Base-by-base conservation (phyloP, 2,329 filamentous ascomycete species). In the Zymoseptoria tritici region DNA sequence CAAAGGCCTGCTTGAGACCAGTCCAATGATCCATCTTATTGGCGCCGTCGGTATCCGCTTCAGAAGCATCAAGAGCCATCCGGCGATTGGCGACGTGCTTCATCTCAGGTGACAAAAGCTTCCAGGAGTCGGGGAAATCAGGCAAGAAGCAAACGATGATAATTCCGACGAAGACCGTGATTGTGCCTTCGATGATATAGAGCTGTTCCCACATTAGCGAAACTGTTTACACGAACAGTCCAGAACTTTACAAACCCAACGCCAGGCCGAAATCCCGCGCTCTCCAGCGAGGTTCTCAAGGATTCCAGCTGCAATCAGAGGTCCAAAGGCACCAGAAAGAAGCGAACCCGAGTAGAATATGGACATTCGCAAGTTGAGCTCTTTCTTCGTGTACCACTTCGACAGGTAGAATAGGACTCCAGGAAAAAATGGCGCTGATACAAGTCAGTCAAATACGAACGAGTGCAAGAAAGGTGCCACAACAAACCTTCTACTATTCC, bases 261-360 rank as follows among this genome's bases (percentile, higher is more conserved):
- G 73, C 86, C 81, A 90, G 3, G 85, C 84, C 2, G 78, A 74
- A 2, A 86, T 74, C 0, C 85, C 86, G 7, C 73, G 74, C 0
- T 74, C 73, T 1, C 82, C 79, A 60, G 87, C 79, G 78, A 91
- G 81, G 55, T 86, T 83, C n/a, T 77, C 76, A 0, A 83, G 85
- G 57, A 91, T 88, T 6, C 87, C 79, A n/a, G 78, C 78, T 11
- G 78, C 78, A 26, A 80, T 77, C n/a, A 80, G 66, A 36, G 86
- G 87, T 0, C 86, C 88, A 67, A 91, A 90, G 1, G 88, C 87
- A 4, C 87, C 86, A 0, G 85, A 87, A 20, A 91, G 81, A 26
- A 90, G 77, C 0, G 85, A 84, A 0, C 87, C 88, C 0, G 85
- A 84, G 71, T 88, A 89, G 6, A 89, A 78, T 20, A 86, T 76